Conservation (phyloP, 306 rosid genomes). For the Begonia fuchsioides region DNA sequence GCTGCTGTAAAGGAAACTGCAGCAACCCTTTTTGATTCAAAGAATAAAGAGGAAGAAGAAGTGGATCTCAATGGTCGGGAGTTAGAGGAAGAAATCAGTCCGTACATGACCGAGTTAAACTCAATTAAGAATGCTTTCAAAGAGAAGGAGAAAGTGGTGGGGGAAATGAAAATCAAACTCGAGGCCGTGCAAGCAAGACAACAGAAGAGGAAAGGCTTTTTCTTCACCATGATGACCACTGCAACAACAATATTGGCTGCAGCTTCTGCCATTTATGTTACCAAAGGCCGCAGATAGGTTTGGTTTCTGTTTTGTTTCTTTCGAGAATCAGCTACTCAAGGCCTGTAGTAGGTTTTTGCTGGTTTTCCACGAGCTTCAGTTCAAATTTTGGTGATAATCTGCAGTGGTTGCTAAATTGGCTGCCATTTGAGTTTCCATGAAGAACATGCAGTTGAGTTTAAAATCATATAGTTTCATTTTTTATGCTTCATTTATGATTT, state of each 20-base stretch:
- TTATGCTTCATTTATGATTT: too few relatives aligned
- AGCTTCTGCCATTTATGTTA: slow-evolving; percentile 43
- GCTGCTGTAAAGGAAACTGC: slow-evolving; percentile 47
- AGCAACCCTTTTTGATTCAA: slow-evolving; percentile 13
- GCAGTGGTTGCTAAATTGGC: too few relatives aligned
- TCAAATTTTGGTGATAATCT: too few relatives aligned
- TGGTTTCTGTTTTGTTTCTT: neutral
- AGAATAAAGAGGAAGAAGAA: slow-evolving; percentile 15
- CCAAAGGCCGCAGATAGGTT: slow-evolving; percentile 44
- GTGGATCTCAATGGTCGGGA: slow-evolving; percentile 18
- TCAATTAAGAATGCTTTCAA: slow-evolving; percentile 54
- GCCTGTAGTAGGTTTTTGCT: too few relatives aligned
- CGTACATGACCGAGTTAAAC: slow-evolving; percentile 34
- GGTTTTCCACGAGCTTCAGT: too few relatives aligned
- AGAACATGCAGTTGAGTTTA: too few relatives aligned
- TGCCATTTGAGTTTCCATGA: too few relatives aligned
- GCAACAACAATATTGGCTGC: slow-evolving; percentile 58
- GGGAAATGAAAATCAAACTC: slow-evolving; percentile 39
- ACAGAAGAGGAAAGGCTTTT: slow-evolving; percentile 39
- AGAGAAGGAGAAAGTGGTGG: slow-evolving; percentile 39
- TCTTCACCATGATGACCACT: slow-evolving; percentile 51
- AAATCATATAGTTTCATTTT: too few relatives aligned
- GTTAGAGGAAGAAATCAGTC: slow-evolving; percentile 26
- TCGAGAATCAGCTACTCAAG: too few relatives aligned
- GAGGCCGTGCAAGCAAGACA: slow-evolving; percentile 21